A percentile compares a stretch with the other conserved stretches of the same genome.
These are phyloP conservation scores for Collybia mongolica DNA, from an alignment of 768 basidiomycete species.

Conservation along the genomic window DNA sequence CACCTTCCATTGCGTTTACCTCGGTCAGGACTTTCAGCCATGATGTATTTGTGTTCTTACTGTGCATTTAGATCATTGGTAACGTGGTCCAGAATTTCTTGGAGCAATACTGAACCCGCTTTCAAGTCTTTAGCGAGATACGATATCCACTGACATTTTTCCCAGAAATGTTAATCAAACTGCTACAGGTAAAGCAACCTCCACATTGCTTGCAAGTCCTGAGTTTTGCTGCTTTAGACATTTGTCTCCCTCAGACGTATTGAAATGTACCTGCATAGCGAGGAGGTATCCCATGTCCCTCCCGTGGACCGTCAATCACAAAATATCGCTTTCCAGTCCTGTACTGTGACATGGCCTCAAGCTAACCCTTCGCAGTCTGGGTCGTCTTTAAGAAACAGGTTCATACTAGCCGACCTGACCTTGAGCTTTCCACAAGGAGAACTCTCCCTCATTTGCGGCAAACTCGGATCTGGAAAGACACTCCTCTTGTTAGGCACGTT, in stretches of 20 bases:
- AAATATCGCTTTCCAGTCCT: conserved; percentile 74
- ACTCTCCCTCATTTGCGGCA: conserved; percentile 86
- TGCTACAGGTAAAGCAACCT: conserved; percentile 60
- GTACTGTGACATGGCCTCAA: conserved; percentile 89
- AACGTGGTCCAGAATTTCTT: conserved; percentile 19
- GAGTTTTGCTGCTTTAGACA: conserved; percentile 36
- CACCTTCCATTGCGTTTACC: conserved; percentile 85
- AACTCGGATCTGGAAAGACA: conserved; percentile 88
- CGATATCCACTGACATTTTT: conserved; percentile 85
- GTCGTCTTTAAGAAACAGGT: conserved; percentile 75
- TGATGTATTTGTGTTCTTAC: neutral
- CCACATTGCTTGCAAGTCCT: neutral
- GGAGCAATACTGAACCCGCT: too few relatives aligned
- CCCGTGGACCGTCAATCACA: conserved; percentile 55
- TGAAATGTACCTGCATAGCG: conserved; percentile 79
- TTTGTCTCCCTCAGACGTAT: conserved; percentile 87
- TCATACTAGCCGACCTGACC: conserved; percentile 73
- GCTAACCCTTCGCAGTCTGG: conserved; percentile 51
- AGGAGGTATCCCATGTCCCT: conserved; percentile 68
- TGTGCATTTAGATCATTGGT: conserved; percentile 42
- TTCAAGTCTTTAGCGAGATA: conserved; percentile 81
- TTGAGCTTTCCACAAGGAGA: conserved; percentile 77
- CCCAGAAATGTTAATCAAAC: conserved; percentile 88
- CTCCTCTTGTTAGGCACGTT: conserved; percentile 64
- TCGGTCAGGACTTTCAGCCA: conserved; percentile 39